Evolutionary conservation across 805 yeast genomes (phyloP).

Genomic region (Starmerella scarabaei): DNA sequence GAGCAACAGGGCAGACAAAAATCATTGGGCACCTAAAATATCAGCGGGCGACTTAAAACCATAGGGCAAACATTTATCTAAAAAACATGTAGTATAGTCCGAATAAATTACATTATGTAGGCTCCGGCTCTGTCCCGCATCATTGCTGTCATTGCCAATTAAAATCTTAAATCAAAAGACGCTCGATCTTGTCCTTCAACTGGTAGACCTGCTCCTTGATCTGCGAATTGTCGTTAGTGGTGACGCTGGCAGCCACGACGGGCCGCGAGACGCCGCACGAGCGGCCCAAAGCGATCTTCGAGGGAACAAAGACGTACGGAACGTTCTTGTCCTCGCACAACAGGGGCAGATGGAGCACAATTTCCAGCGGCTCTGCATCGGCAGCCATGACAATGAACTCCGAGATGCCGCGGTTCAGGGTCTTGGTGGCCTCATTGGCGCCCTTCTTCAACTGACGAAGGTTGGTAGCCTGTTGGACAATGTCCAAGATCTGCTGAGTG

Average conservation of each 20-base stretch:
- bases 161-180: conserved; percentile 62
- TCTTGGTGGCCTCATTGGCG: conserved; percentile 98
- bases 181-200: conserved; percentile 98
- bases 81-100: too few relatives aligned
- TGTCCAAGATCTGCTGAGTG: conserved; percentile 92
- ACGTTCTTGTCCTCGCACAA: conserved; percentile 99
- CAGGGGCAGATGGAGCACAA: conserved; percentile 90
- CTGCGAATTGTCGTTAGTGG: conserved; percentile 96
- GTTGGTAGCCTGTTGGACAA: conserved; percentile 95
- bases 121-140: conserved; percentile 23
- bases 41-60: too few relatives aligned
- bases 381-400: conserved; percentile 99
- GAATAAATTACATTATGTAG: too few relatives aligned
- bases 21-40: too few relatives aligned
- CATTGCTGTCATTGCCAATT: conserved; percentile 21
- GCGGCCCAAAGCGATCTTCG: conserved; percentile 97
- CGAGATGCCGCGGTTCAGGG: conserved; percentile 97
- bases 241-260: conserved; percentile 95
- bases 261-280: conserved; percentile 99
- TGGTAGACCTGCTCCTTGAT: conserved; percentile 93
- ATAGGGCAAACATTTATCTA: too few relatives aligned
- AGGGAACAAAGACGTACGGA: conserved; percentile 97
- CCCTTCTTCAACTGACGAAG: conserved; percentile 98
- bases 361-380: conserved; percentile 98
- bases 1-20: too few relatives aligned